Evolutionary conservation across 1,284 basidiomycete genomes (phyloP), one percentile per base, ranked within the genome.

Genomic region (Fistulinella staudtii): DNA sequence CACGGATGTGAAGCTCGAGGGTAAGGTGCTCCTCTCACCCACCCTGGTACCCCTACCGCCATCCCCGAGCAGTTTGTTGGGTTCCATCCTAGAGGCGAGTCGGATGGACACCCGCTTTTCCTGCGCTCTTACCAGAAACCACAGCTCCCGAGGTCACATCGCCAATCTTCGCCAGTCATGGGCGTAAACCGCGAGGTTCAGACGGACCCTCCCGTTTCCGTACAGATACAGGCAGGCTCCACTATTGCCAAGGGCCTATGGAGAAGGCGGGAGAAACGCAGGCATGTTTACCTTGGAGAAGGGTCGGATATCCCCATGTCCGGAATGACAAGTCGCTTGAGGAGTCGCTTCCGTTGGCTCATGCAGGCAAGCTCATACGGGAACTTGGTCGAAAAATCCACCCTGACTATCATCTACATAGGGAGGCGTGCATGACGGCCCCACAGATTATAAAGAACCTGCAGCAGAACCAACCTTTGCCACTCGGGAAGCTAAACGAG

Each of bases 31-130:
- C 9, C 8, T 54, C 18, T 57, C 52, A 1, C 58, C 56, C 1
- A 53, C 50, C 13, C 36, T 56, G 14, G n/a, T 59, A 38, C 60
- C 60, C 1, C 45, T 59, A 0, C 57, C 57, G 1, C 50, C 57
- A 2, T 62, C 60, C 11, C 60, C 48, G 13, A 50, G 42, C 17
- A 61, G 52, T 23, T 5, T 50, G 14, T n/a, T 48, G 4, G 46
- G 46, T 2, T 61, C 58, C 15, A 55, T 63, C 36, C 36, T 50
- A 3, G 56, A 57, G 40, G 57, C 55, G 9, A 40, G 56, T 39
- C 7, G 3, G 4, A 14, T 17, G 13, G 8, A 11, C 33, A n/a
- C 8, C 14, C 2, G 3, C 7, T 21, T 22, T 37, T 39, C 21
- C 2, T 34, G n/a, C 40, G 27, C 15, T 18, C 13, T 28, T 5